Percentiles rank a stretch among this genome's conserved stretches.
Evolutionary conservation across 2,329 filamentous ascomycete species (phyloP).

Genomic region (Ceratocystis destructans): DNA sequence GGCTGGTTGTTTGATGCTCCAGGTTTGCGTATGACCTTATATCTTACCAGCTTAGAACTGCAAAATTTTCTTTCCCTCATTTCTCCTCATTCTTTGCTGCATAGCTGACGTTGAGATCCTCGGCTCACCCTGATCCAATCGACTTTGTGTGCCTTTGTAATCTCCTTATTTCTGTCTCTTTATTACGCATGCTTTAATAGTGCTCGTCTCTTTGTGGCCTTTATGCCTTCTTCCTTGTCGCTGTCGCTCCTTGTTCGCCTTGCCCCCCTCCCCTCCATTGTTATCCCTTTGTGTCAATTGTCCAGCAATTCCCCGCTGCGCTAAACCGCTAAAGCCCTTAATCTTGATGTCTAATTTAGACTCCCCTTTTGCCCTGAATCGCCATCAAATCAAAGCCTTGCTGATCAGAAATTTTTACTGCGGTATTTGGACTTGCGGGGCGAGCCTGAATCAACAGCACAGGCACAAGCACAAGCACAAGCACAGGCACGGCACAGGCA

Average conservation of each 20-base stretch:
- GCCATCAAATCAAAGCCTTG: not conserved
- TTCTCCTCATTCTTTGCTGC: not conserved
- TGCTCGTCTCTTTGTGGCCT: not conserved
- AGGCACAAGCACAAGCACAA: not conserved
- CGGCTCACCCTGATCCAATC: not conserved
- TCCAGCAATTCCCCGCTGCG: not conserved
- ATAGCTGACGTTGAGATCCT: not conserved
- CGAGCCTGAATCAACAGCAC: not conserved
- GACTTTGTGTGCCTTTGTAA: not conserved
- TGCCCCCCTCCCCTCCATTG: not conserved
- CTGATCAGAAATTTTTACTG: not conserved
- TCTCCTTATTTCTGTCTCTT: not conserved
- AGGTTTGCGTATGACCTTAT: not conserved
- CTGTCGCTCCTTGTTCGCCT: not conserved
- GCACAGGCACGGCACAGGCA: not conserved
- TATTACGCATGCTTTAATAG: not conserved
- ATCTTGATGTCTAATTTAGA: not conserved
- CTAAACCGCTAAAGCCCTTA: not conserved
- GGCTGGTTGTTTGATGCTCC: not conserved
- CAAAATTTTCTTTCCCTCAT: not conserved
- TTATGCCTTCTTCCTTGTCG: not conserved
- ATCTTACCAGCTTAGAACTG: not conserved
- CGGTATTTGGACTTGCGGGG: not conserved
- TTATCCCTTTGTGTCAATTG: constrained; percentile 7
- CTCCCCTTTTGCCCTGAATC: not conserved